These are phyloP conservation scores for Solanum bulbocastanum DNA, from an alignment of 257 asterid species.

Conservation along the genomic window DNA sequence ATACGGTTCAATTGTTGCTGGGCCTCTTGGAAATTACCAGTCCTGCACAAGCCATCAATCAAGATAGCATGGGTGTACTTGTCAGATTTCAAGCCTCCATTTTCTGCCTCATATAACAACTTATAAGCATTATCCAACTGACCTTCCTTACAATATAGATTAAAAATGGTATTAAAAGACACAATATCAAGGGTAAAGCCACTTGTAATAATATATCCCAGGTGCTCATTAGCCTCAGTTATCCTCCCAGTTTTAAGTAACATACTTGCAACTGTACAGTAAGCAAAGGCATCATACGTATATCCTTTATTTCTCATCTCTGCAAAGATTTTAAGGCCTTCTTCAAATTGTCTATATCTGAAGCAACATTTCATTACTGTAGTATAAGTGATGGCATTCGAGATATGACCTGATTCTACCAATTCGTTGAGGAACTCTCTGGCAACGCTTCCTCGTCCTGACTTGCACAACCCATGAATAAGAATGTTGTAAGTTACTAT, in stretches of 20 bases:
- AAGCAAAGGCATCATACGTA: neutral
- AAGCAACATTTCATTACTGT: neutral
- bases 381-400: neutral
- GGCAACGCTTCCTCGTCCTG: neutral
- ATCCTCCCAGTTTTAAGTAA: neutral
- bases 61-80: neutral
- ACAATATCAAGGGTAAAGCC: neutral
- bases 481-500: neutral
- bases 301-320: neutral
- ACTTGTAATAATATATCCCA: neutral
- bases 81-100: neutral
- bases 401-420: neutral
- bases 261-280: neutral
- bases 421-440: neutral
- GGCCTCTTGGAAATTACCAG: neutral
- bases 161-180: neutral
- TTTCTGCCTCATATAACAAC: neutral
- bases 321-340: neutral
- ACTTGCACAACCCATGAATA: neutral
- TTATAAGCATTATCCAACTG: neutral
- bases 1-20: neutral
- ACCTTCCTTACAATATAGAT: neutral
- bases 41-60: conserved; percentile 1
- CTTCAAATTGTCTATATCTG: neutral
- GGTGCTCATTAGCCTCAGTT: neutral